Evolutionary conservation across 768 basidiomycete genomes (phyloP).

Genomic region (Boletus pseudopeckii): DNA sequence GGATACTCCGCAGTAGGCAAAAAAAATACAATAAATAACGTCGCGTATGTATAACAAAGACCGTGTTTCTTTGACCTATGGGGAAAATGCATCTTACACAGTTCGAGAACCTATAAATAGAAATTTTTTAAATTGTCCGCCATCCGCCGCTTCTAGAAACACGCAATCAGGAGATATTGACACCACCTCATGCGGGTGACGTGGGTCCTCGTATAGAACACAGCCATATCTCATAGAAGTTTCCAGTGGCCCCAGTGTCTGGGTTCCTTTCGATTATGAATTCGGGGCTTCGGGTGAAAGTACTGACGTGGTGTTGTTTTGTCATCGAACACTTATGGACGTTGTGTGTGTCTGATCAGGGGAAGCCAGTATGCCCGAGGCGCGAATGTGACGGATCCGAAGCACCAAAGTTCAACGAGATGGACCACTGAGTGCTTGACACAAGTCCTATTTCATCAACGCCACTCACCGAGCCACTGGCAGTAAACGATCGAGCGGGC

Average conservation of each 20-base stretch:
- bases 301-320: background rate
- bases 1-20: background rate
- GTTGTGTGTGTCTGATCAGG: background rate
- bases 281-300: background rate
- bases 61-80: too few species aligned
- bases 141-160: background rate
- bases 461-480: background rate
- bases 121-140: background rate
- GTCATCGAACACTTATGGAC: background rate
- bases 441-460: background rate
- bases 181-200: background rate
- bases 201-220: background rate
- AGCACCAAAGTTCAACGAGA: background rate
- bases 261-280: background rate
- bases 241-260: slow-evolving; percentile 3
- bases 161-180: background rate
- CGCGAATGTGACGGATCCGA: background rate
- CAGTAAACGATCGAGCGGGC: slow-evolving; percentile 8
- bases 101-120: background rate
- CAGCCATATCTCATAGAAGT: slow-evolving; percentile 1
- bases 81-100: background rate
- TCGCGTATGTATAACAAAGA: background rate
- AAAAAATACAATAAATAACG: background rate
- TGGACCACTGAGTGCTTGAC: background rate
- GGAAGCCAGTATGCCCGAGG: background rate